Conservation (phyloP, 176 grass and related monocot genomes). For the Musa troglodytarum region DNA sequence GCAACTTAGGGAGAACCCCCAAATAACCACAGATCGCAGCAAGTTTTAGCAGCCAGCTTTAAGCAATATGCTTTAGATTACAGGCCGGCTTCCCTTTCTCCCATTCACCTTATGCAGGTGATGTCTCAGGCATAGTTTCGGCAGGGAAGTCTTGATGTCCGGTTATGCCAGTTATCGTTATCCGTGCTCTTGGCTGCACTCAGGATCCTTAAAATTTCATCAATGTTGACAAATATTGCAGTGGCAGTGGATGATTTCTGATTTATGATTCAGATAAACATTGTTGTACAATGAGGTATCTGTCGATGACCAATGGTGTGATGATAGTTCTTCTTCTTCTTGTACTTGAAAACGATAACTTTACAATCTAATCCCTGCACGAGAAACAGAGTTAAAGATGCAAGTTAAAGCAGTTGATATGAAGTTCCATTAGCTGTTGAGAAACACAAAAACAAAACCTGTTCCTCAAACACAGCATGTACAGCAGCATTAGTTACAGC, state of each 20-base stretch:
- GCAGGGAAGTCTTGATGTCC: conserved; percentile 81
- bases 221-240: neutral
- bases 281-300: conserved; percentile 28
- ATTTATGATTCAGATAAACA: neutral
- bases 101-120: conserved; percentile 35
- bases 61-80: neutral
- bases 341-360: conserved; percentile 86
- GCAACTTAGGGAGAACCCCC: neutral
- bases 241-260: neutral
- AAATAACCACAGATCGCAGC: neutral
- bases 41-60: neutral
- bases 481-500: conserved; percentile 97
- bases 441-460: conserved; percentile 21
- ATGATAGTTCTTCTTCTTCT: conserved; percentile 97
- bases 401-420: conserved; percentile 8
- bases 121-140: conserved; percentile 42
- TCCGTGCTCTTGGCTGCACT: conserved; percentile 72
- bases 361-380: conserved; percentile 63
- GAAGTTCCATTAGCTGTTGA: neutral
- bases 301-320: conserved; percentile 79
- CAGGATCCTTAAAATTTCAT: neutral
- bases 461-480: conserved; percentile 81
- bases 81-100: conserved; percentile 1
- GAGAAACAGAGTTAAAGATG: conserved; percentile 26
- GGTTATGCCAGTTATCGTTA: conserved; percentile 77